Base-by-base conservation (phyloP, 805 yeast species). In the Wickerhamomyces bovis region DNA sequence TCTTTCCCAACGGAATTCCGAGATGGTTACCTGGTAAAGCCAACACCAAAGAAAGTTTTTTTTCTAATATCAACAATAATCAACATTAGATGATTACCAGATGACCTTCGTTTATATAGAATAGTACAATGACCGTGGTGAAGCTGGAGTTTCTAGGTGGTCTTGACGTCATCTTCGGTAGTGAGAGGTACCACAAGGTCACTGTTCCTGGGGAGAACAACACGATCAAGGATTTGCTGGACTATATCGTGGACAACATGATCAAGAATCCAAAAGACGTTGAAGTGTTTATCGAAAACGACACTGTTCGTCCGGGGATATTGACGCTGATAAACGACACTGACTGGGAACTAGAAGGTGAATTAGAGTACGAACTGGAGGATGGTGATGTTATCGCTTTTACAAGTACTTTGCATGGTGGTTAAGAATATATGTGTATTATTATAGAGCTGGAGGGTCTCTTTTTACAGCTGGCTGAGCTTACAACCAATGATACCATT, bases 311-410 rank as follows among this genome's bases (percentile, higher is more conserved):
- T 43, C 96, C 98, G 0, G 99, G 99, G 2, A 88, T 92, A 41
- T 70, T 92, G 50, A 96, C 94, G 10, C 73, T 92, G 46, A 85
- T 92, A 51, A 92, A 92, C 60, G 98, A 92, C 62, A 81, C 95
- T 0, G 99, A 92, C 67, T 92, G 98, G 98, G 99, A 92, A 60
- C 67, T 92, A 13, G 95, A 89, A 63, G 98, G 89, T 11, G 89
- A 83, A 64, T 89, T 87, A 56, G 84, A 78, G 10, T 89, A 89
- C 58, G 79, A 72, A n/a, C 63, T 94, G 15, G 85, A 87, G 63
- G 67, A 76, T 42, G 83, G 85, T 12, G 99, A 92, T 64, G 72
- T 78, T 20, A 75, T 92, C 36, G 80, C 95, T 3, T 92, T 92
- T 59, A 92, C 97, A 2, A 85, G 95, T 38, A 94, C 99, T 4